Base-by-base conservation (phyloP, 768 basidiomycete species). In the Amanita jacksonii region DNA sequence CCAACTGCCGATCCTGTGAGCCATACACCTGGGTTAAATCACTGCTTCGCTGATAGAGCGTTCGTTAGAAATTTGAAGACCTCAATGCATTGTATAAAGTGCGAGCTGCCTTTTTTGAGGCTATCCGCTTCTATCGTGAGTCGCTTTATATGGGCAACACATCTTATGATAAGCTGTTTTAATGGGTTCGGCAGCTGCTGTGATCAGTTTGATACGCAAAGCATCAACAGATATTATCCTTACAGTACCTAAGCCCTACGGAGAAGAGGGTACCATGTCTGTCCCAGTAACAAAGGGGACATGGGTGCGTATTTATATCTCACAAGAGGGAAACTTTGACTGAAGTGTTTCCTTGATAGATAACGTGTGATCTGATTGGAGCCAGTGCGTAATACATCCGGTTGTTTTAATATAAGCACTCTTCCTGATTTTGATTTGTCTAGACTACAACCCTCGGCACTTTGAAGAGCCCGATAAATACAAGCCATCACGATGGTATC, bases 401-500 rank as follows among this genome's bases (percentile, higher is more conserved):
- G n/a, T n/a, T n/a, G n/a, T n/a, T n/a, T n/a, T n/a, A n/a, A n/a
- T n/a, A n/a, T n/a, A n/a, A n/a, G n/a, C n/a, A n/a, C n/a, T n/a
- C n/a, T n/a, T n/a, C n/a, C n/a, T n/a, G n/a, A n/a, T n/a, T n/a
- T n/a, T n/a, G n/a, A 36, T 27, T n/a, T 45, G 20, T 22, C 15
- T 3, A 9, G 27, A 13, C 19, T 60, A 66, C 50, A 62, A 66
- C 45, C 54, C 61, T 3, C 52, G 54, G 6, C 55, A 63, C 42
- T 68, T 66, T 47, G 47, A 58, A 8, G 60, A 67, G 6, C 68
- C 70, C 1, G 52, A 61, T 10, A 54, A 57, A 27, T 68, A 58
- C 48, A 53, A 56, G 19, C 62, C 67, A 10, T 60, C 61, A 15
- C 54, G 67, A 32, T 72, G 70, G 70, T 61, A 63, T 38, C 59